Conservation (phyloP, 768 basidiomycete species). For the Coprinellus aureogranulatus region DNA sequence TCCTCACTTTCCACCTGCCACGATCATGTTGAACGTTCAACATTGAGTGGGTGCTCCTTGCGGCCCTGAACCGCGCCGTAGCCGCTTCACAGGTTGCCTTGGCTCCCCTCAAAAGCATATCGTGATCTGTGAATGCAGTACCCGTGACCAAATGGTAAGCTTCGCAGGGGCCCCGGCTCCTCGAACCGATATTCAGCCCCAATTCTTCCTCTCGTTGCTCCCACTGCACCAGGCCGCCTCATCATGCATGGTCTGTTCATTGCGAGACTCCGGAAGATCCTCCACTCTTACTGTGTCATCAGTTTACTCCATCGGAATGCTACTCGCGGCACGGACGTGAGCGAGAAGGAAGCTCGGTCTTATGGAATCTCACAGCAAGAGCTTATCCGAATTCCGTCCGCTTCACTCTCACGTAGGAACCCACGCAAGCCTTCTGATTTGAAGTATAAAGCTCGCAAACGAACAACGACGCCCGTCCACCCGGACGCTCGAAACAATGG, state of each 20-base stretch:
- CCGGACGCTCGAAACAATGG: background rate
- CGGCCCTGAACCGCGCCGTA: background rate
- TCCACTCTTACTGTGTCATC: background rate
- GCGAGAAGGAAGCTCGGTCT: too few relatives aligned
- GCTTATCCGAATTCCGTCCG: background rate
- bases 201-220: conserved; percentile 1
- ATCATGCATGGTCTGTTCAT: too few relatives aligned
- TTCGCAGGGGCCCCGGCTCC: background rate
- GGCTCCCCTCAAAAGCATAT: background rate
- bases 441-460: background rate
- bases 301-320: too few relatives aligned
- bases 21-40: too few relatives aligned
- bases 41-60: too few relatives aligned
- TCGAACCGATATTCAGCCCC: conserved; percentile 3
- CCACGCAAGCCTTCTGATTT: background rate
- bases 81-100: background rate
- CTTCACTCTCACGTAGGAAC: background rate
- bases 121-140: background rate
- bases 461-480: background rate
- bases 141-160: background rate
- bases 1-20: too few relatives aligned
- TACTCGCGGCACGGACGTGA: too few relatives aligned
- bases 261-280: too few relatives aligned
- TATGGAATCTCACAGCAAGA: too few relatives aligned
- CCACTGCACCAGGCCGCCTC: too few relatives aligned